A percentile compares a stretch with the other conserved stretches of the same genome.
phyloP scores from a whole-genome alignment of 1,284 basidiomycete genomes.

The Lentinus polychrous region DNA sequence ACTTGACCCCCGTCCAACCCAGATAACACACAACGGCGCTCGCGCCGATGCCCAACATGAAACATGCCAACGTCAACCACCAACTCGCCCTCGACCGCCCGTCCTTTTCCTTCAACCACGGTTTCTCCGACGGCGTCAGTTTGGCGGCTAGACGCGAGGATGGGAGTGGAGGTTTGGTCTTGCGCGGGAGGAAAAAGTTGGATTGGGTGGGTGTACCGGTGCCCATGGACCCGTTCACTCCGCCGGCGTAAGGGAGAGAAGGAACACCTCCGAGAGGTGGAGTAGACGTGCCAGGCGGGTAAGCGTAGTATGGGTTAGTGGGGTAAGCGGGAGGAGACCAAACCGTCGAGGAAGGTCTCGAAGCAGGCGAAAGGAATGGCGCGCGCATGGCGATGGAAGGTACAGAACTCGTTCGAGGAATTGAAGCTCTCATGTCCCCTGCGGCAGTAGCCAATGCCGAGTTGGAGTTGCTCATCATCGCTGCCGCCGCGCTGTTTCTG shows the following conservation, averaged over 20 bases:
- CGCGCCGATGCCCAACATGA: slow-evolving; percentile 37
- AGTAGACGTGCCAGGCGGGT: slow-evolving; percentile 8
- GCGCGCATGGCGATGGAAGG: slow-evolving; percentile 46
- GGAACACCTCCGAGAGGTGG: slow-evolving; percentile 22
- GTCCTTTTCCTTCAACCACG: slow-evolving; percentile 50
- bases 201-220: slow-evolving; percentile 23
- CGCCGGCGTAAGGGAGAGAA: slow-evolving; percentile 24
- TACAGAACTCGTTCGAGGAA: slow-evolving; percentile 32
- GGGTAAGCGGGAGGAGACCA: slow-evolving; percentile 52
- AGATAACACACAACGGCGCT: slow-evolving; percentile 44
- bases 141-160: slow-evolving; percentile 41
- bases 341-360: slow-evolving; percentile 48
- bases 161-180: slow-evolving; percentile 38
- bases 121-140: slow-evolving; percentile 49
- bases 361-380: slow-evolving; percentile 62
- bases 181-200: slow-evolving; percentile 19
- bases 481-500: slow-evolving; percentile 40
- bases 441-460: no score
- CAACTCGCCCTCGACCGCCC: slow-evolving; percentile 46
- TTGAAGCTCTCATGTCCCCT: slow-evolving; percentile 2
- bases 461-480: slow-evolving; percentile 16
- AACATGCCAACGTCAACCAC: slow-evolving; percentile 46
- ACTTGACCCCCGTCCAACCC: slow-evolving; percentile 34
- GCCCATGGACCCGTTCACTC: slow-evolving; percentile 1
- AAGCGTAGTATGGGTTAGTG: slow-evolving; percentile 11